These are phyloP conservation scores for Hyphopichia buzzinii DNA, from an alignment of 1,139 yeast species.

Conservation along the genomic window DNA sequence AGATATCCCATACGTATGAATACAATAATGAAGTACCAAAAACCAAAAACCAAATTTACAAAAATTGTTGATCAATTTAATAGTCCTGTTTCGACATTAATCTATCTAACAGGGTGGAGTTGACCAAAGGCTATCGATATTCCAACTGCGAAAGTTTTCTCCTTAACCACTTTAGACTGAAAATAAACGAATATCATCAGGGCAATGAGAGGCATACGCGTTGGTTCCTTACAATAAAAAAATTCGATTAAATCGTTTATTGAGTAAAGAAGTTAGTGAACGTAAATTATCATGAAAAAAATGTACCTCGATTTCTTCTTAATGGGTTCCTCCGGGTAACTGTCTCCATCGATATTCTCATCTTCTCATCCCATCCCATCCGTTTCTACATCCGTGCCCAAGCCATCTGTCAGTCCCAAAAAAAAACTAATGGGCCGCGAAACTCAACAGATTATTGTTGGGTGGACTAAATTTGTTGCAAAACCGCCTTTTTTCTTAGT, in stretches of 20 bases:
- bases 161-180: slow-evolving; percentile 50
- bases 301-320: no score
- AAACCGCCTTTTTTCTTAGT: not conserved
- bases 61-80: slow-evolving; percentile 37
- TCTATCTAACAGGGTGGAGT: slow-evolving; percentile 47
- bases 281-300: no score
- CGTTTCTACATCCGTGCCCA: no score
- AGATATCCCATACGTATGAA: slow-evolving; percentile 8
- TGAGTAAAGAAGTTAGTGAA: not conserved
- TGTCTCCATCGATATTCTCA: no score
- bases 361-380: no score
- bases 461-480: not conserved
- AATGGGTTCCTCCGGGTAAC: no score
- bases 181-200: slow-evolving; percentile 53
- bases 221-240: no score
- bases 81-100: slow-evolving; percentile 39
- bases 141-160: slow-evolving; percentile 50
- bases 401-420: not conserved
- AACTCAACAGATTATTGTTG: not conserved
- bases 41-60: not conserved
- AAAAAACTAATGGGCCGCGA: not conserved
- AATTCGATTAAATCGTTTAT: not conserved
- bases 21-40: not conserved
- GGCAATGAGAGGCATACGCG: slow-evolving; percentile 53
- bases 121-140: slow-evolving; percentile 32